Evolutionary conservation across 2,329 filamentous ascomycete genomes (phyloP).

Genomic region (Sphaerulina vaccinii): DNA sequence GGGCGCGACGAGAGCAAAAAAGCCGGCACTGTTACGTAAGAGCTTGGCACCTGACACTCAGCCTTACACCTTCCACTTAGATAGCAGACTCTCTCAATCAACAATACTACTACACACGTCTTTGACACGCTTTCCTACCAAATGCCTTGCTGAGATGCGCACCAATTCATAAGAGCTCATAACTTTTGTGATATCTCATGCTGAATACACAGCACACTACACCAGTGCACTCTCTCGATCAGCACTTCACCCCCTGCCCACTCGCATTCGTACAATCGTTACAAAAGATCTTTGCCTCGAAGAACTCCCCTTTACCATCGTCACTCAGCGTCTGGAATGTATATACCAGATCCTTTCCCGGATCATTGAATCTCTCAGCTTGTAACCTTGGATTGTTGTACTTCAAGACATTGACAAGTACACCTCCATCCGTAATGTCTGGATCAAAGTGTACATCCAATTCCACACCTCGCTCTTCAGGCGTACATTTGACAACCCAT

Average conservation of each 20-base stretch:
- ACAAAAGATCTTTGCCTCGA: constrained; percentile 17
- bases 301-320: constrained; percentile 12
- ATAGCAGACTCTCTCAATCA: no score
- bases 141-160: no score
- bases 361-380: constrained; percentile 10
- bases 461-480: constrained; percentile 13
- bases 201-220: no score
- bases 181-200: no score
- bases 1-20: no score
- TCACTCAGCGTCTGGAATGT: constrained; percentile 13
- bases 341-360: constrained; percentile 15
- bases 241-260: constrained; percentile 16
- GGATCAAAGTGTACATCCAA: constrained; percentile 15
- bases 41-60: no score
- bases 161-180: no score
- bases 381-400: constrained; percentile 14
- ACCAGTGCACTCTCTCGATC: background rate
- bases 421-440: constrained; percentile 15
- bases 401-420: constrained; percentile 16
- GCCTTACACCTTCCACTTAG: no score
- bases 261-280: constrained; percentile 9
- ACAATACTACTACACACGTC: no score
- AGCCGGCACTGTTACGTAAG: no score
- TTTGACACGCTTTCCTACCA: no score
- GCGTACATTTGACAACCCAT: constrained; percentile 16